A percentile compares a stretch with the other conserved stretches of the same genome.
Conservation (phyloP, 2,329 filamentous ascomycete species). For the Apiospora sp. region DNA sequence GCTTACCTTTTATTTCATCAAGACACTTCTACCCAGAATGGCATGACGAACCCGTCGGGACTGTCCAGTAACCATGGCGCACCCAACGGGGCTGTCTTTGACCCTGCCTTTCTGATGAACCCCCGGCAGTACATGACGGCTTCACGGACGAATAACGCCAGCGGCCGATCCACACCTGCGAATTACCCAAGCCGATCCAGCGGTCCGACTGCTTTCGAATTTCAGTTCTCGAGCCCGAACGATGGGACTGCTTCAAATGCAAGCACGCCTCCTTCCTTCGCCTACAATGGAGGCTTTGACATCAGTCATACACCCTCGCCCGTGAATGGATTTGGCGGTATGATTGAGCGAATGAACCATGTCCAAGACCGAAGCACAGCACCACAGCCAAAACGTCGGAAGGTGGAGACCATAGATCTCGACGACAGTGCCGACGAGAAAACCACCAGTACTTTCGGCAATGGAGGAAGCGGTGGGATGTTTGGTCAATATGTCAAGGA, state of each 20-base stretch:
- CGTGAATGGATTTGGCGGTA: constrained; percentile 58
- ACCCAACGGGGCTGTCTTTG: constrained; percentile 44
- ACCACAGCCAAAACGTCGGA: constrained; percentile 72
- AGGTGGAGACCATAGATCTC: constrained; percentile 57
- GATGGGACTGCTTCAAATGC: constrained; percentile 35
- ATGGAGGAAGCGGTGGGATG: constrained; percentile 60
- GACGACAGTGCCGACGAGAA: constrained; percentile 23
- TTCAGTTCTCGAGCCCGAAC: constrained; percentile 44
- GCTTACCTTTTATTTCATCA: constrained; percentile 33
- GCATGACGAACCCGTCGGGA: constrained; percentile 31
- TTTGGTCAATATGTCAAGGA: constrained; percentile 74
- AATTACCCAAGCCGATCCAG: constrained; percentile 37
- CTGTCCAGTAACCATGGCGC: constrained; percentile 29
- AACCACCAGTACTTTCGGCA: constrained; percentile 51
- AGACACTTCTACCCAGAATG: constrained; percentile 39
- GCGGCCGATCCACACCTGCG: constrained; percentile 37
- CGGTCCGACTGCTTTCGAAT: constrained; percentile 50
- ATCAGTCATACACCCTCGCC: constrained; percentile 29
- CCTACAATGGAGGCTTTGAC: constrained; percentile 23
- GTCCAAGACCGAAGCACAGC: constrained; percentile 70
- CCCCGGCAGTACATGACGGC: constrained; percentile 45
- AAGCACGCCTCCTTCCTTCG: constrained; percentile 31
- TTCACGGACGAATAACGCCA: constrained; percentile 29
- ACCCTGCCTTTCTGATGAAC: constrained; percentile 51
- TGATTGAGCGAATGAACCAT: constrained; percentile 81